Base-by-base conservation (phyloP, 2,329 filamentous ascomycete genomes). In the Botrytis byssoidea region DNA sequence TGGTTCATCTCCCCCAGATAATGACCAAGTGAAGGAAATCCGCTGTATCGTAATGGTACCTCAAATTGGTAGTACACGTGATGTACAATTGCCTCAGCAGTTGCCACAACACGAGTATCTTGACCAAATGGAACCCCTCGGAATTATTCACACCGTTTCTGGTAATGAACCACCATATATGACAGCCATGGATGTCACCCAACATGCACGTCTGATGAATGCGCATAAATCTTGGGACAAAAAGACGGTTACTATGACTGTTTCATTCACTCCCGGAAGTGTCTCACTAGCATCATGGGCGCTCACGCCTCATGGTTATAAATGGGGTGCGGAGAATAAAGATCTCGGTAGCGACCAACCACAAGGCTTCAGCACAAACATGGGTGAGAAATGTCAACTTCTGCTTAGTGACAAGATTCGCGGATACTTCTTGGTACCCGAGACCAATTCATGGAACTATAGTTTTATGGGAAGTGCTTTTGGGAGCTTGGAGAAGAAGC, bases 41-140 rank as follows among this genome's bases (percentile, higher is more conserved):
- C 92, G 93, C 80, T 97, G 93, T 77, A 98, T 99, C 79, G 95
- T 97, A 79, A 96, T 99, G 93, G 90, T 99, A 25, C 97, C 96
- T 8, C 96, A 99, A 83, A 95, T 98, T 74, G 96, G 96, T 74
- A 96, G 93, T 75, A 92, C 96, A 20, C 93, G 95, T 74, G 95
- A 95, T 79, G 92, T 98, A 7, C 94, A 98, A 82, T 86, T 98
- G 60, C 94, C 96, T 1, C 92, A 97, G 75, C 90, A 96, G 78
- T 85, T 98, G 18, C 97, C 96, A 5, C 92, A 97, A 83, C 94
- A 98, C 83, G 94, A 98, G 81, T 94, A 95, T 82, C 89, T 99
- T 60, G 89, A 92, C 74, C 88, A 88, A 73, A 88, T 99, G 82
- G 96, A 99, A 84, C 94, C 96, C 8, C 87, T 99, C 20, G 96